A percentile compares a stretch with the other conserved stretches of the same genome.
phyloP scores from a whole-genome alignment of 2,329 filamentous ascomycete species.

The Dendryphion nanum region DNA sequence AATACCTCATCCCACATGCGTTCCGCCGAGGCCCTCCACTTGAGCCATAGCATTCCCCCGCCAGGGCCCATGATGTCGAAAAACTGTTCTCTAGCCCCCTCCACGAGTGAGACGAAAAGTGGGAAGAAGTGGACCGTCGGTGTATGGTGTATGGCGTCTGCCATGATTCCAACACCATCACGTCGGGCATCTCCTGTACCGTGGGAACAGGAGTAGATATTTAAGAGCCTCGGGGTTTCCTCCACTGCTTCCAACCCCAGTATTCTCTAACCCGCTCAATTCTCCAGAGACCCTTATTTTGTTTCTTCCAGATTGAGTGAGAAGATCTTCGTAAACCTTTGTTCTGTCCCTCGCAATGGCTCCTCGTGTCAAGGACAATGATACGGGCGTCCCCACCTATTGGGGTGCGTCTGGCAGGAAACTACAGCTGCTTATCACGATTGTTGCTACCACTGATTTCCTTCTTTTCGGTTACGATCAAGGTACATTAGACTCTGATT shows the following conservation, averaged over 20 bases:
- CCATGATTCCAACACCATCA: not conserved
- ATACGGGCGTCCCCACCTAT: not conserved
- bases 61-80: not conserved
- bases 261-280: not conserved
- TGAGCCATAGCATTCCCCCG: not conserved
- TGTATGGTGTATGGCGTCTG: not conserved
- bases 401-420: constrained; percentile 10
- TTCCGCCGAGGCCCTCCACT: not conserved
- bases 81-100: not conserved
- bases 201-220: not conserved
- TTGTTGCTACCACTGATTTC: constrained; percentile 48
- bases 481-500: too few species aligned
- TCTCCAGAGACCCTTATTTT: not conserved
- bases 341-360: not conserved
- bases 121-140: too few species aligned
- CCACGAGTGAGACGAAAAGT: not conserved
- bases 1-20: too few species aligned
- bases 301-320: too few species aligned
- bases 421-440: constrained; percentile 35
- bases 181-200: not conserved
- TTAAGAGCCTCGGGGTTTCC: not conserved
- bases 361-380: not conserved
- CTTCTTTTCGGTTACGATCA: constrained; percentile 52
- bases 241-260: not conserved
- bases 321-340: not conserved